A percentile compares a stretch with the other conserved stretches of the same genome.
phyloP scores from a whole-genome alignment of 1,139 yeast species.

The Debaryomyces nepalensis region DNA sequence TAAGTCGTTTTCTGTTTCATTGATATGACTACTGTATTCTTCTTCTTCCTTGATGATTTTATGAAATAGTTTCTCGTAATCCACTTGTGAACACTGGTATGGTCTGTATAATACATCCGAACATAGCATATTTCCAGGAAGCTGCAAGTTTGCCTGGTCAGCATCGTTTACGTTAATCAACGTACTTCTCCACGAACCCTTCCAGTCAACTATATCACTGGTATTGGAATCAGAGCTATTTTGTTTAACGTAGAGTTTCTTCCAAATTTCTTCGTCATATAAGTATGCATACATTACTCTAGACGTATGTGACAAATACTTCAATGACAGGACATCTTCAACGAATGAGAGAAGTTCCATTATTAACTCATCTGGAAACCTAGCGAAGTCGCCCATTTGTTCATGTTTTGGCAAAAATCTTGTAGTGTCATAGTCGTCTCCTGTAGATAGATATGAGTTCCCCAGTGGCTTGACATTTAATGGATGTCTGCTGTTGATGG shows the following conservation, averaged over 20 bases:
- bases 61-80: slow-evolving; percentile 54
- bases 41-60: slow-evolving; percentile 55
- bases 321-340: slow-evolving; percentile 49
- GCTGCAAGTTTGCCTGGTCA: slow-evolving; percentile 45
- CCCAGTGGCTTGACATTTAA: slow-evolving; percentile 78
- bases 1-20: not conserved
- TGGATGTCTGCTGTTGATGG: slow-evolving; percentile 57
- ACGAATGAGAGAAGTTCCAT: slow-evolving; percentile 52
- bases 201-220: slow-evolving; percentile 51
- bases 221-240: slow-evolving; percentile 15
- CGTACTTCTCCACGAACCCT: slow-evolving; percentile 79
- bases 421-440: slow-evolving; percentile 24
- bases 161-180: slow-evolving; percentile 44
- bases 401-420: slow-evolving; percentile 23
- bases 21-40: slow-evolving; percentile 9
- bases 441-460: slow-evolving; percentile 45
- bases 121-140: slow-evolving; percentile 41
- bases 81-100: slow-evolving; percentile 73
- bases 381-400: slow-evolving; percentile 57
- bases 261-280: slow-evolving; percentile 82
- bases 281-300: slow-evolving; percentile 71
- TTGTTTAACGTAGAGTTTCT: slow-evolving; percentile 49
- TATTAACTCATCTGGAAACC: slow-evolving; percentile 63
- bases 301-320: slow-evolving; percentile 59
- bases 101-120: slow-evolving; percentile 76